Percentiles rank a stretch among this genome's conserved stretches.
phyloP scores from a whole-genome alignment of 75 land plant species.

The Pinus albicaulis region DNA sequence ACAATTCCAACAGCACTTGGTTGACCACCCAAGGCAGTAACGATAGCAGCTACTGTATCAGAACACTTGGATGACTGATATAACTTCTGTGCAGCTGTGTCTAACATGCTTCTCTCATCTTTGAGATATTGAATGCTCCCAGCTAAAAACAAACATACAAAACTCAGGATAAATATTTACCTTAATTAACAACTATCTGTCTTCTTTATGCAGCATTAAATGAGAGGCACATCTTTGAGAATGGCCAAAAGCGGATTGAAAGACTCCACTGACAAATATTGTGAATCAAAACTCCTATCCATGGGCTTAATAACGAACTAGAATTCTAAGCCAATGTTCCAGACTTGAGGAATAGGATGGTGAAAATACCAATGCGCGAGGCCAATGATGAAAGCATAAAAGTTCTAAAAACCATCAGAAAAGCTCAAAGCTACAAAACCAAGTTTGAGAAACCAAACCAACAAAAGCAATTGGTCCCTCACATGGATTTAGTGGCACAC shows the following conservation, averaged over 20 bases:
- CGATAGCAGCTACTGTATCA: constrained; percentile 92
- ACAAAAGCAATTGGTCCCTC: too few species aligned
- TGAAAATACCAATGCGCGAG: neutral
- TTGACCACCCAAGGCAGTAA: constrained; percentile 86
- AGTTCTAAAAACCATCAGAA: neutral
- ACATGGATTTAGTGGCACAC: too few species aligned
- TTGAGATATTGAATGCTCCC: constrained; percentile 1
- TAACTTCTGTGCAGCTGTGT: neutral
- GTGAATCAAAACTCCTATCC: neutral
- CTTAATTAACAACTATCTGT: neutral
- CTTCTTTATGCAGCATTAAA: neutral
- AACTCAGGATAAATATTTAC: neutral
- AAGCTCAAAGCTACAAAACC: neutral
- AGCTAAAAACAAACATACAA: constrained; percentile 4
- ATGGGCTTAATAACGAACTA: neutral
- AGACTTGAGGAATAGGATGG: neutral
- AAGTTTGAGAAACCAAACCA: too few species aligned
- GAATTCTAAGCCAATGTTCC: neutral
- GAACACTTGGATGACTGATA: neutral
- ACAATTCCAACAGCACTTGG: constrained; percentile 92
- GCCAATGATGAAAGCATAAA: neutral
- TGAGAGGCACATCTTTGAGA: neutral
- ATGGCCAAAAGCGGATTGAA: neutral
- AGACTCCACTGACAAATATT: neutral
- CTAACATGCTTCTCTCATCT: neutral